Evolutionary conservation across 331 rosid species (phyloP).

Genomic region (Prunus yedoensis): DNA sequence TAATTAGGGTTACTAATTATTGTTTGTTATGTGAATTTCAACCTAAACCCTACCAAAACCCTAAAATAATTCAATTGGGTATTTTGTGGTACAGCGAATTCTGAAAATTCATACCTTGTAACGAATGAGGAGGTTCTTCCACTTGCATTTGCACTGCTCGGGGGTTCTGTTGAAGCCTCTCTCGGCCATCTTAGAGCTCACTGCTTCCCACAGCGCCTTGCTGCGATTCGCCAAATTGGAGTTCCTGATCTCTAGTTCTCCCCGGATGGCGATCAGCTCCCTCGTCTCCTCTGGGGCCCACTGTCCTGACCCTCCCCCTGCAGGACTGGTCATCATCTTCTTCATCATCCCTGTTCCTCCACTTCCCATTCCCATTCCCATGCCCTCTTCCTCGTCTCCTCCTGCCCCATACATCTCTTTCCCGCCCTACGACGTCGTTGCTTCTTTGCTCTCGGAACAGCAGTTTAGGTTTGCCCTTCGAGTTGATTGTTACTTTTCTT

Average conservation of each 20-base stretch:
- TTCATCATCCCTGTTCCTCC: conserved; percentile 20
- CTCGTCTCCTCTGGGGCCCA: conserved; percentile 82
- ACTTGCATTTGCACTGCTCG: conserved; percentile 95
- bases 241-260: conserved; percentile 62
- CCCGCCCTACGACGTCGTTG: conserved; percentile 21
- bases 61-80: neutral
- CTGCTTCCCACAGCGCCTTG: conserved; percentile 80
- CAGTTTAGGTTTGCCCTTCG: neutral
- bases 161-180: conserved; percentile 71
- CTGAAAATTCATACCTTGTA: conserved; percentile 55
- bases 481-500: neutral
- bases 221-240: conserved; percentile 54
- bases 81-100: neutral
- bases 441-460: neutral
- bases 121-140: conserved; percentile 93
- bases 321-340: conserved; percentile 34
- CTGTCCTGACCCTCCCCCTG: conserved; percentile 42
- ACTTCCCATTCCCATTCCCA: conserved; percentile 16
- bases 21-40: neutral
- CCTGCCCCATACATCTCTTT: conserved; percentile 50
- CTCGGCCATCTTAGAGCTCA: conserved; percentile 61
- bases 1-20: neutral
- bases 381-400: conserved; percentile 36
- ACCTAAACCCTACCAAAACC: neutral
- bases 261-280: conserved; percentile 70